Base-by-base conservation (phyloP, 1,284 basidiomycete genomes). In the Leucoagaricus sp. region DNA sequence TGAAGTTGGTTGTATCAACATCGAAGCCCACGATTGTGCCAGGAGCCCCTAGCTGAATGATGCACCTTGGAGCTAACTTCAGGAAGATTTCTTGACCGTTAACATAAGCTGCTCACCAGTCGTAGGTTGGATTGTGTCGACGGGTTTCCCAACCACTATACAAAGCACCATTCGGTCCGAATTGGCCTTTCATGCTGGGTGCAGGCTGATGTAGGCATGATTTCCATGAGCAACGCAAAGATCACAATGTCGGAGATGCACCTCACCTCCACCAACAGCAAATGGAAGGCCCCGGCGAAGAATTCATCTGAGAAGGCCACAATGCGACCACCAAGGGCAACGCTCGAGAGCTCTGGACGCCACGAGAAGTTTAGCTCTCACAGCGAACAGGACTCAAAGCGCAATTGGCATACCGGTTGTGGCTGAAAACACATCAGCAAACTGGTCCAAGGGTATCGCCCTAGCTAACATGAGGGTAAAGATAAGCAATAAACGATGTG, bases 111-210 rank as follows among this genome's bases (percentile, higher is more conserved):
- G 21, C 54, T 49, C 67, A 94, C 96, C 97, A 98, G 71, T 99
- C 97, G 68, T 88, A 86, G 2, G 80, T 69, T 0, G 89, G 86
- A 72, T 97, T 98, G 73, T 99, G 96, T 61, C 96, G 77, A 36
- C 94, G 78, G 17, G 83, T 86, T 72, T 99, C 96, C 96, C 96
- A 99, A 51, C 96, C 96, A 65, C 91, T 94, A 72, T 85, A 99
- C 34, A 98, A 74, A 0, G 96, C 96, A 25, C 96, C 96, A 49
- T 96, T 96, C 1, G 95, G 93, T 1, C 96, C 96, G 66, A 96
- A 99, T 63, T 94, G 92, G 12, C 97, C 96, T 73, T 95, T 92
- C 72, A 95, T 73, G 65, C 86, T 92, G 4, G 81, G 81, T 38
- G 94, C 83, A 13, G 93, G 87, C 91, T 94, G 52, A 29, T 33